Percentiles rank a stretch among this genome's conserved stretches.
phyloP scores from a whole-genome alignment of 2,329 filamentous ascomycete species.

The Apiospora phragmitis region DNA sequence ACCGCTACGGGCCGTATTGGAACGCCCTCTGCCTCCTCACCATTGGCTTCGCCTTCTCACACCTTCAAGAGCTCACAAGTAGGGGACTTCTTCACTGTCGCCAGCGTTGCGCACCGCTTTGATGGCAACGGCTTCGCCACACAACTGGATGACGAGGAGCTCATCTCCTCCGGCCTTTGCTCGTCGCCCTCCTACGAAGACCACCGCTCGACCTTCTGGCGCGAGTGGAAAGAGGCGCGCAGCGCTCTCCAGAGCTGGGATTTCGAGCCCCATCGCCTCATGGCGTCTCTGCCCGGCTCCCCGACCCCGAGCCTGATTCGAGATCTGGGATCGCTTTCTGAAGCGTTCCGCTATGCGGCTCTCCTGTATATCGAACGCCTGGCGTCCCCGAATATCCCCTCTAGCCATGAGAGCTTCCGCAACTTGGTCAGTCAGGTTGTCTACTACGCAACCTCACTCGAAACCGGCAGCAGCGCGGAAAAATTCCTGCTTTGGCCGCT shows the following conservation, averaged over 20 bases:
- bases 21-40: conserved; percentile 38
- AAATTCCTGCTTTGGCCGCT: conserved; percentile 94
- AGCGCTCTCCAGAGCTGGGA: conserved; percentile 79
- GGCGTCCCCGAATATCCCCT: conserved; percentile 72
- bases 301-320: conserved; percentile 63
- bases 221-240: conserved; percentile 81
- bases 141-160: conserved; percentile 56
- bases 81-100: conserved; percentile 52
- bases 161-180: conserved; percentile 40
- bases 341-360: conserved; percentile 87
- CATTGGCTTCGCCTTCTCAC: conserved; percentile 42
- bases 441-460: conserved; percentile 78
- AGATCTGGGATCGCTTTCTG: conserved; percentile 80
- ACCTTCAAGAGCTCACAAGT: conserved; percentile 42
- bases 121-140: conserved; percentile 68
- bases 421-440: conserved; percentile 80
- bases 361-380: conserved; percentile 88
- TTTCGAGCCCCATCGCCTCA: conserved; percentile 59
- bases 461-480: conserved; percentile 70
- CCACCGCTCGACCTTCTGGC: conserved; percentile 71
- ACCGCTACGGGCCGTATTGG: conserved; percentile 26
- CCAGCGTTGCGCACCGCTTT: conserved; percentile 52
- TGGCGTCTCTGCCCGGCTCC: conserved; percentile 49
- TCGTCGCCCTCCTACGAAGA: conserved; percentile 55
- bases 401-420: conserved; percentile 76